Base-by-base conservation (phyloP, 2,329 filamentous ascomycete genomes). In the Fusarium palustre region DNA sequence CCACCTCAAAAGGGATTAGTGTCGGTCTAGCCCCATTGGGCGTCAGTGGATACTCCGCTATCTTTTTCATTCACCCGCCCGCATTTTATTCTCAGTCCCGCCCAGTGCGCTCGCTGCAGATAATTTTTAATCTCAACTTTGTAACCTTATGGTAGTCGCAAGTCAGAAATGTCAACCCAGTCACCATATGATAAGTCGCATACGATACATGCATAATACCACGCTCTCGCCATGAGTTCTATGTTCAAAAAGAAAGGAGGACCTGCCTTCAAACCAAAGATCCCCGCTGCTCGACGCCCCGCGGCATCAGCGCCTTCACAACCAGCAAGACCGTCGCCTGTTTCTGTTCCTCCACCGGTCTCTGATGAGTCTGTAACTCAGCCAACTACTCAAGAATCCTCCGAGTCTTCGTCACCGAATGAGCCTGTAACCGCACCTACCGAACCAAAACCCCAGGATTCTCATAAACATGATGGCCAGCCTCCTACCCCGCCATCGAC, bases 211-310 rank as follows among this genome's bases (percentile, higher is more conserved):
- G 66, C 57, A 59, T 48, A 34, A 46, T 34, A 28, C 20, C 18
- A 30, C 39, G 58, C 59, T 24, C 43, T 60, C 81, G 84, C 80
- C 72, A 90, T 91, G 83, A 88, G 86, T 80, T 86, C 84, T 64
- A 90, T 91, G 81, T 85, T 90, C 79, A 92, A 92, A 81, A 91
- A 92, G 80, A 83, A 85, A 72, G 84, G 83, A 75, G 84, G 84
- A 71, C 81, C 84, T 60, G 84, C 84, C 81, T 92, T 93, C 81
- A 91, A 91, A 77, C 91, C 91, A 45, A 93, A 91, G 81, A 87
- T 87, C 69, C 87, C 87, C 33, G 77, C 80, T 34, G 82, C 84
- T 69, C 87, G 89, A 75, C 81, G 84, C 59, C 76, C 77, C 65
- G 82, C 83, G 68, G 80, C 81, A 57, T 77, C 81, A 61, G 74